These are phyloP conservation scores for Ogataea corticis DNA, from an alignment of 805 yeast genomes.

Conservation along the genomic window DNA sequence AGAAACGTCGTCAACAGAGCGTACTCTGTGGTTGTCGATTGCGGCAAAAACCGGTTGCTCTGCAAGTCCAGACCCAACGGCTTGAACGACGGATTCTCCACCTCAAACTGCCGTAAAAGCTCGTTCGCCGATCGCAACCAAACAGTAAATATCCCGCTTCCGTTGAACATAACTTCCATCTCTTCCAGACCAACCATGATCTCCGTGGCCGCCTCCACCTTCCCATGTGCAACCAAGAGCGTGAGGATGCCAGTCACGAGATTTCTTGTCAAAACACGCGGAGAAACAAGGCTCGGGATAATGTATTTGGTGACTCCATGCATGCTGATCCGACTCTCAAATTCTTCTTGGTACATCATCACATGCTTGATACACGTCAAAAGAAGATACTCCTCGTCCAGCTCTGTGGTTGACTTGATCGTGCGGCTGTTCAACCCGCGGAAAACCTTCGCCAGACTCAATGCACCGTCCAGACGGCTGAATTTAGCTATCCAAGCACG, in stretches of 20 bases:
- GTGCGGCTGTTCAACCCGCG: conserved; percentile 47
- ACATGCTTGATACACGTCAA: conserved; percentile 76
- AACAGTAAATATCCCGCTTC: conserved; percentile 10
- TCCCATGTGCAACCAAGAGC: conserved; percentile 38
- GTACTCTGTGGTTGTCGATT: conserved; percentile 50
- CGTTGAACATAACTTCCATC: background rate
- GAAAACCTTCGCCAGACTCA: conserved; percentile 68
- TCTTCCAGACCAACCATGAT: conserved; percentile 14
- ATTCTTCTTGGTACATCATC: conserved; percentile 60
- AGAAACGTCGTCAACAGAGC: conserved; percentile 69
- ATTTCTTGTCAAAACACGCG: conserved; percentile 72
- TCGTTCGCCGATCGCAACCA: conserved; percentile 24
- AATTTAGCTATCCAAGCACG: conserved; percentile 75
- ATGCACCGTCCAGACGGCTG: conserved; percentile 78
- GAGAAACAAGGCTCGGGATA: conserved; percentile 71
- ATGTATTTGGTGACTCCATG: conserved; percentile 57
- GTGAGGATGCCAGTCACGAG: conserved; percentile 77
- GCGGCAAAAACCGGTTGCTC: conserved; percentile 16
- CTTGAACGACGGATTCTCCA: conserved; percentile 6
- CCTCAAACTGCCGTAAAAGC: conserved; percentile 13
- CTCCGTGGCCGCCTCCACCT: conserved; percentile 15
- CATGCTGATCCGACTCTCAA: conserved; percentile 50
- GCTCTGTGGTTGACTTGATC: conserved; percentile 46
- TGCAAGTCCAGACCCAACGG: conserved; percentile 9
- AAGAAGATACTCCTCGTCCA: conserved; percentile 72